phyloP scores from a whole-genome alignment of 768 basidiomycete species.

The Amanita pallidorosea region DNA sequence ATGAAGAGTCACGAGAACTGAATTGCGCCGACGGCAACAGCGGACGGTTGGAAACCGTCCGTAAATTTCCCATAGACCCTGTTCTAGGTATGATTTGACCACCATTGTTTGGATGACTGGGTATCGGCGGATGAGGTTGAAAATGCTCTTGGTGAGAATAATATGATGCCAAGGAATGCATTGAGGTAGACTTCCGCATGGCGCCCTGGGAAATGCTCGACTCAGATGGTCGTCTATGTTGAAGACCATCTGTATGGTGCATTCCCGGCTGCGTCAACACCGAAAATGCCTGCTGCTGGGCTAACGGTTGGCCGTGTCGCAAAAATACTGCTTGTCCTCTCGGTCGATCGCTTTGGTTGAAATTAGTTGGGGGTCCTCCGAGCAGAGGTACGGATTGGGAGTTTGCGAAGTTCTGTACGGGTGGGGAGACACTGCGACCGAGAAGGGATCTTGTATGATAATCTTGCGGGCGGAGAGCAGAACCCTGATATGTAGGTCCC shows the following conservation, averaged over 20 bases:
- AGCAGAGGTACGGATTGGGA: background rate
- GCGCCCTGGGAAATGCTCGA: constrained; percentile 22
- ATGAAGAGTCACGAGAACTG: constrained; percentile 39
- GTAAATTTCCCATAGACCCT: constrained; percentile 26
- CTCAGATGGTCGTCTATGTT: constrained; percentile 39
- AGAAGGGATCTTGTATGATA: background rate
- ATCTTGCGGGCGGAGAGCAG: constrained; percentile 2
- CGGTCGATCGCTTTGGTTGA: background rate
- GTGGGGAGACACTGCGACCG: background rate
- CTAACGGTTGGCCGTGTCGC: background rate
- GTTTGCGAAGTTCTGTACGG: background rate
- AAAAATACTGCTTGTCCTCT: constrained; percentile 1
- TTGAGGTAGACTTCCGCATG: constrained; percentile 44
- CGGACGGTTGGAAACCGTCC: constrained; percentile 36
- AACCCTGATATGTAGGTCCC: constrained; percentile 11
- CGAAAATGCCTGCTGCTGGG: background rate
- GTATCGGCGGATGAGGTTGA: constrained; percentile 28
- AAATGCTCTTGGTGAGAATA: constrained; percentile 33
- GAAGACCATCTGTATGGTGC: background rate
- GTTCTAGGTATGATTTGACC: constrained; percentile 23
- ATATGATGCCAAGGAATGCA: constrained; percentile 45
- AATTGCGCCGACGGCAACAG: constrained; percentile 56
- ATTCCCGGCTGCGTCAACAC: background rate
- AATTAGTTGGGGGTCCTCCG: background rate
- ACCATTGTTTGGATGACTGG: constrained; percentile 22